Evolutionary conservation across 257 asterid genomes (phyloP), one percentile per base, ranked within the genome.

Genomic region (Lantana camara): DNA sequence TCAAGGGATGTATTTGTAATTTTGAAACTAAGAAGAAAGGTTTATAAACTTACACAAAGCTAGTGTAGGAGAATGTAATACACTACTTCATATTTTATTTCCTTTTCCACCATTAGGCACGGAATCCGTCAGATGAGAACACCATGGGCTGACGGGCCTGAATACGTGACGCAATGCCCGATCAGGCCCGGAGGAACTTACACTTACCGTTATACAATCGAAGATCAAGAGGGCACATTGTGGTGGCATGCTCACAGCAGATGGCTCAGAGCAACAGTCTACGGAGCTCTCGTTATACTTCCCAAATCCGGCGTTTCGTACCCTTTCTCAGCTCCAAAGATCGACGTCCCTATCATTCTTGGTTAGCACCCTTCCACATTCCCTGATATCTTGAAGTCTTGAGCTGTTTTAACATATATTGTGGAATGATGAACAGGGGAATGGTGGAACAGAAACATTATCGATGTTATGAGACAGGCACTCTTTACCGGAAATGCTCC

Each of bases 191-290:
- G 88, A 20, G 81, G 63, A 14, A 50, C 82, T 46, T 87, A 87
- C 64, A 84, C 89, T 0, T 87, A 84, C 64, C 80, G 88, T 15
- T 87, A 68, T 83, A 75, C 73, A 9, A 76, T 87, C 0, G 86
- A 82, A 57, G 50, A 87, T 13, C 95, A 87, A 32, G 95, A 82
- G 48, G 95, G 95, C 16, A 84, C 95, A 16, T 57, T 87, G 63
- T 87, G 95, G 95, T 84, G 95, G 95, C 95, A 87, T 45, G 95
- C 95, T 41, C 95, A 87, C 15, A 87, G 91, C 67, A 66, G 75
- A 62, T 84, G 87, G 87, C 79, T 87, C 21, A 65, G 95, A 64
- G 91, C 91, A 17, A 87, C 95, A 2, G 91, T 87, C 64, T 80
- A 87, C 32, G 95, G 95, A 7, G 92, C 95, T 0, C 72, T 87